A percentile compares a stretch with the other conserved stretches of the same genome.
Conservation (phyloP, 1,284 basidiomycete genomes). For the Ceratobasidium sp. region DNA sequence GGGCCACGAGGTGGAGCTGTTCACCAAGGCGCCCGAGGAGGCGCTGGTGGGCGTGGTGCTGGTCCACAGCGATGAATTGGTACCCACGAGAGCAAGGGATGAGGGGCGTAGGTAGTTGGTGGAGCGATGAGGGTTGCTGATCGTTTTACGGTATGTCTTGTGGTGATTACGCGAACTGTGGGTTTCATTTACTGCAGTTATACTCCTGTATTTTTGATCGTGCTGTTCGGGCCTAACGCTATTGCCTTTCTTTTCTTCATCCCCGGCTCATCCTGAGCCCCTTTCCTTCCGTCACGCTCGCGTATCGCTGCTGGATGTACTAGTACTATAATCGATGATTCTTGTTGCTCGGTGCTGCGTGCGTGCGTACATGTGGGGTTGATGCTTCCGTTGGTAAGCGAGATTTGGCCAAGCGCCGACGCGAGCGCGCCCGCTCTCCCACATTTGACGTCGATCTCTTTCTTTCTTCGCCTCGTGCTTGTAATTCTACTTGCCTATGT, state of each 20-base stretch:
- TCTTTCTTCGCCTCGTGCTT: constrained; percentile 16
- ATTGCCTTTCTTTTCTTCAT: constrained; percentile 35
- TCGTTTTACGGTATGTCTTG: constrained; percentile 21
- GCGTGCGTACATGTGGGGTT: neutral
- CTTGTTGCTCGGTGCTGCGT: constrained; percentile 8
- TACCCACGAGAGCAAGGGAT: neutral
- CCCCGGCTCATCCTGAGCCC: constrained; percentile 11
- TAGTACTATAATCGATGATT: constrained; percentile 26
- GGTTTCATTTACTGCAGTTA: constrained; percentile 36
- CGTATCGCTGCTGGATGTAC: constrained; percentile 30
- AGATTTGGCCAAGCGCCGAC: constrained; percentile 35
- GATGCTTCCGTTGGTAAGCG: neutral
- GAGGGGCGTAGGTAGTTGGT: neutral
- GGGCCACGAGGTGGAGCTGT: constrained; percentile 26
- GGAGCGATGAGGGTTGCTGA: neutral
- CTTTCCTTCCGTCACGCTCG: constrained; percentile 34
- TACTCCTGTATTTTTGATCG: constrained; percentile 33
- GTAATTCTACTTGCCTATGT: constrained; percentile 24
- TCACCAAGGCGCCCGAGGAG: constrained; percentile 28
- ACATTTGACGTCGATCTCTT: constrained; percentile 32
- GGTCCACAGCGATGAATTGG: constrained; percentile 27
- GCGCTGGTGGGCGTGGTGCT: constrained; percentile 31
- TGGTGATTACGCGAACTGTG: constrained; percentile 38
- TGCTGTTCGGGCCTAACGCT: constrained; percentile 37
- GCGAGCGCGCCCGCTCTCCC: constrained; percentile 18